These are phyloP conservation scores for Conoideocrella luteorostrata DNA, from an alignment of 2,329 filamentous ascomycete genomes.

Conservation along the genomic window DNA sequence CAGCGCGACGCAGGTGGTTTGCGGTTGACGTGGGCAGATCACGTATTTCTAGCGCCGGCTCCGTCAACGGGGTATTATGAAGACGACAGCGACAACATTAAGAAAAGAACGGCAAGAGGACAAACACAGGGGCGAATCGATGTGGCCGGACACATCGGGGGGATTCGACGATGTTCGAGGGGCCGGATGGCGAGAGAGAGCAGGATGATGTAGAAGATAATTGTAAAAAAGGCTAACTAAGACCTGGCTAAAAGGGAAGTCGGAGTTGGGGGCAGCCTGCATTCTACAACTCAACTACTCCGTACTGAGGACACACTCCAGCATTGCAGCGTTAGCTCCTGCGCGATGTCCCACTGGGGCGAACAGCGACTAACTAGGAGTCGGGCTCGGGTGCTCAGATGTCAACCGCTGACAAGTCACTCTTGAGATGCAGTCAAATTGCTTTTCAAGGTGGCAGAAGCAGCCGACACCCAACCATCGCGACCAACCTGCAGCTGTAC, in stretches of 20 bases:
- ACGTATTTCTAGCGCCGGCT: conserved; percentile 8
- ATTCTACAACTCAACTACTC: background rate
- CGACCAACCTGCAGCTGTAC: too few relatives aligned
- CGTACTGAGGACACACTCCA: background rate
- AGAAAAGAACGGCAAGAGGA: conserved; percentile 19
- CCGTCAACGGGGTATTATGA: conserved; percentile 15
- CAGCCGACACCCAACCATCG: too few relatives aligned
- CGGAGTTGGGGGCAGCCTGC: conserved; percentile 3
- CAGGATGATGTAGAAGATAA: background rate
- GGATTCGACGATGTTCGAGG: background rate
- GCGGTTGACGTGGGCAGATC: conserved; percentile 4
- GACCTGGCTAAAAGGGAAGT: background rate
- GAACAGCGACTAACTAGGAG: too few relatives aligned
- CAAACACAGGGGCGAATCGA: conserved; percentile 16
- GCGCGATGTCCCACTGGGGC: too few relatives aligned
- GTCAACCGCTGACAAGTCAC: too few relatives aligned
- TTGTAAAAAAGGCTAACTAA: background rate
- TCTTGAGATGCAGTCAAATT: too few relatives aligned
- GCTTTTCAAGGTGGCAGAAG: too few relatives aligned
- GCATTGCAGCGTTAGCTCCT: too few relatives aligned
- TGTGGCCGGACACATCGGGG: conserved; percentile 27
- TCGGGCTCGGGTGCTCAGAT: too few relatives aligned
- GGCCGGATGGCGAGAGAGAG: conserved; percentile 4
- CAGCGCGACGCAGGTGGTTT: conserved; percentile 10
- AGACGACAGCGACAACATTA: conserved; percentile 19